These are phyloP conservation scores for Breviolum minutum DNA, from an alignment of 73 alveolate species.

Conservation along the genomic window DNA sequence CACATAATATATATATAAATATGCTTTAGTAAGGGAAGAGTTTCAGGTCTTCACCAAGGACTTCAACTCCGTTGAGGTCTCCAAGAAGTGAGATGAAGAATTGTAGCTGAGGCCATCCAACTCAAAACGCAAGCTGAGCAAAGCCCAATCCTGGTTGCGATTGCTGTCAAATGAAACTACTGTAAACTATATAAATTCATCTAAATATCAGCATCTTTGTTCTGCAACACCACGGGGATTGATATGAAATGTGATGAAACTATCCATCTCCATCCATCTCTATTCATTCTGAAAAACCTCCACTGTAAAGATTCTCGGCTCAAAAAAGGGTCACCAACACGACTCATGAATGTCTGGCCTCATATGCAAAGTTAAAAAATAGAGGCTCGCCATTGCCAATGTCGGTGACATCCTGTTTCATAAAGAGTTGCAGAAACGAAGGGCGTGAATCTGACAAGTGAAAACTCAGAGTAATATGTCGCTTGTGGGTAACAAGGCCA, in stretches of 20 bases:
- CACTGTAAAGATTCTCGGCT: neutral
- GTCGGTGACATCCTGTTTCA: conserved; percentile 68
- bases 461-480: too few species aligned
- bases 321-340: neutral
- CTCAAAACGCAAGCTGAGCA: conserved; percentile 57
- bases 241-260: neutral
- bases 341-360: neutral
- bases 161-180: neutral
- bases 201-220: neutral
- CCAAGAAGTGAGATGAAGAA: too few species aligned
- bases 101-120: neutral
- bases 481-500: too few species aligned
- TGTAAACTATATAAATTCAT: neutral
- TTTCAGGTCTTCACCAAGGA: too few species aligned
- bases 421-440: neutral
- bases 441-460: too few species aligned
- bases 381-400: conserved; percentile 79
- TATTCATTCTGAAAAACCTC: neutral
- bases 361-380: conserved; percentile 33
- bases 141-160: conserved; percentile 53
- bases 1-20: too few species aligned
- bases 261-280: too few species aligned
- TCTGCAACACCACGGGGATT: neutral
- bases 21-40: too few species aligned
- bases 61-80: too few species aligned